Base-by-base conservation (phyloP, 2,329 filamentous ascomycete genomes). In the Penicillium hesseltinei region DNA sequence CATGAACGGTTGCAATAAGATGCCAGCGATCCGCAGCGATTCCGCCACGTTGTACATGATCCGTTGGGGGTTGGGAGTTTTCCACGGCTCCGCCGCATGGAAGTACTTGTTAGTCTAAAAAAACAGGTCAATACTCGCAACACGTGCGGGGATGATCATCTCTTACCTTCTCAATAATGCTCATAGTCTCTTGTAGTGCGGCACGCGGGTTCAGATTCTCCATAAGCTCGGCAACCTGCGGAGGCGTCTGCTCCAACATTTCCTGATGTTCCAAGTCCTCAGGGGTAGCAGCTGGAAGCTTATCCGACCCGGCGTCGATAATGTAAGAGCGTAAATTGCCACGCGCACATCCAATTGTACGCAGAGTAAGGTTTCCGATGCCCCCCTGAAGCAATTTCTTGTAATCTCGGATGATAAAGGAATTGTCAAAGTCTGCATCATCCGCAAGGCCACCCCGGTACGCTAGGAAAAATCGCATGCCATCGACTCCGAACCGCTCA, bases 1-100 rank as follows among this genome's bases (percentile, higher is more conserved):
- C 83, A 99, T 96, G 69, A 92, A 90, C 1, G 94, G 92, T 73
- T 96, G 92, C 44, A 99, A 78, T 46, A 97, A 79, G 65, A 99
- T 96, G 15, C 88, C 91, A 0, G 82, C 80, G 25, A 97, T 84
- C 38, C 94, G 88, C 46, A 97, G 72, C 5, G 88, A 84, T 75
- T 99, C 94, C 9, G 87, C 84, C 43, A 82, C 80, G 43, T 88
- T 81, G 72, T 85, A 97, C 29, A 99, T 80, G 38, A 83, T 81
- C 64, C 81, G 78, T 62, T 87, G 77, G 17, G 87, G 75, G 2
- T 81, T 73, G 44, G 71, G 74, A 35, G 74, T 74, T 4, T 77
- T 70, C 93, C 93, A 97, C 0, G 92, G 92, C 40, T 80, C 80
- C 7, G 82, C 77, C 11, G 82, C 76, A 33, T 85, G 80, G 19